These are phyloP conservation scores for Firmiana major DNA, from an alignment of 345 rosid genomes.

Conservation along the genomic window DNA sequence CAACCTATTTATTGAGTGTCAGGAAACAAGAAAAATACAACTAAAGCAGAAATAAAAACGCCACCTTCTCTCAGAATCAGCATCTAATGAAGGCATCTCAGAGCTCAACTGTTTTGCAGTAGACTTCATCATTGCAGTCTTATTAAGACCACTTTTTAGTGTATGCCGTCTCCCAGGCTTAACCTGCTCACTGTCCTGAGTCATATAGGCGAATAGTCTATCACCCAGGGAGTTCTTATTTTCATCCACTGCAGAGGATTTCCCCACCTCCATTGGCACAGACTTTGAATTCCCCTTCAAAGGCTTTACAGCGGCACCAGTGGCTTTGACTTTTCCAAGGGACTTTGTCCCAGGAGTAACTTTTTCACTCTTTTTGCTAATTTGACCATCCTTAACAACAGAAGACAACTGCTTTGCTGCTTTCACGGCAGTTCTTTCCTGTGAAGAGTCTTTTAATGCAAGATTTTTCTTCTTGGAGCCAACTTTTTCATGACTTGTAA, in stretches of 20 bases:
- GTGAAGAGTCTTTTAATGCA: conserved; percentile 25
- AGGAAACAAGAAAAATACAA: not conserved
- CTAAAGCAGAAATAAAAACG: not conserved
- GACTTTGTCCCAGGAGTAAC: conserved; percentile 30
- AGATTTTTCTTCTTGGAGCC: conserved; percentile 28
- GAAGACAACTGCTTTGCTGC: conserved; percentile 25
- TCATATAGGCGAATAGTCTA: conserved; percentile 20
- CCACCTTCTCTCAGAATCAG: conserved; percentile 66
- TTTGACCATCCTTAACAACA: conserved; percentile 30
- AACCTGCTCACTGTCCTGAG: conserved; percentile 25
- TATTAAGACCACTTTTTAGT: conserved; percentile 21
- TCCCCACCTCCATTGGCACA: conserved; percentile 25
- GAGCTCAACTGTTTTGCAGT: conserved; percentile 27
- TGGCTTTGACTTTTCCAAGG: conserved; percentile 34
- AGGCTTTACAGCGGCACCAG: conserved; percentile 31
- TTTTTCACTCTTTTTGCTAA: conserved; percentile 34
- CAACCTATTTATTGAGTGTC: not conserved
- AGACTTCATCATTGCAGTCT: conserved; percentile 17
- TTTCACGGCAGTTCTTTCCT: conserved; percentile 26
- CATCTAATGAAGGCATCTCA: conserved; percentile 48
- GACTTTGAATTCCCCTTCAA: conserved; percentile 31
- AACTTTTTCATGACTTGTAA: conserved; percentile 28
- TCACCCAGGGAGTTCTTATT: conserved; percentile 45
- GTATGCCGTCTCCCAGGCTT: conserved; percentile 27
- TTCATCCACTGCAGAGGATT: conserved; percentile 28